Evolutionary conservation across 768 basidiomycete genomes (phyloP), one percentile per base, ranked within the genome.

Genomic region (Agaricus bisporus): DNA sequence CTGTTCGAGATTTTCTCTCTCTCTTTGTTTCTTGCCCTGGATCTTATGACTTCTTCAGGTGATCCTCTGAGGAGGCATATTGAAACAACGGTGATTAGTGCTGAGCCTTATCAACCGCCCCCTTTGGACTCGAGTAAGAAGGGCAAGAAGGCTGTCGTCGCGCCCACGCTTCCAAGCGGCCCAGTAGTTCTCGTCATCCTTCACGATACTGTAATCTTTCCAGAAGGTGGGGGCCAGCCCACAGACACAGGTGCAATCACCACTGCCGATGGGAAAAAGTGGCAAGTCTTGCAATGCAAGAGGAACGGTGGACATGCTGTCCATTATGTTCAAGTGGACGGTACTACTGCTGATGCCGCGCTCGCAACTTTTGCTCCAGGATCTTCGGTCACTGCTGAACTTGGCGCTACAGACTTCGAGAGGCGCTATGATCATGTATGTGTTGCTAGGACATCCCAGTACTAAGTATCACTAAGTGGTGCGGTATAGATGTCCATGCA

Each of bases 141-240:
- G 9, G 54, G 54, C 18, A 81, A 80, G 64, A 86, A 84, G 63
- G 72, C 79, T n/a, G 76, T 79, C 11, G 63, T 75, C 14, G 63
- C 77, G 22, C 75, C 79, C 14, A 63, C 68, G n/a, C 61, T 76
- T 42, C 68, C 70, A 0, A 68, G 67, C 20, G 71, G 64, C 35
- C 75, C 82, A 2, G 66, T 84, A 15, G 74, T 88, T 44, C 84
- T 88, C 60, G 70, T 91, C 7, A 73, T 83, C 48, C 69, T 90
- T 42, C 82, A 86, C 48, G 90, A 91, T 63, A 90, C 88, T 0
- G 76, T 87, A 11, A 77, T 90, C 44, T 91, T 91, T 64, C 89
- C 90, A 0, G 88, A 91, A 67, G 89, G 88, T 8, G 77, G 89
- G 10, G 91, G 91, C 0, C 90, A 92, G 58, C 86, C 87, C 1